Base-by-base conservation (phyloP, 805 yeast species). In the Yarrowia sp. region DNA sequence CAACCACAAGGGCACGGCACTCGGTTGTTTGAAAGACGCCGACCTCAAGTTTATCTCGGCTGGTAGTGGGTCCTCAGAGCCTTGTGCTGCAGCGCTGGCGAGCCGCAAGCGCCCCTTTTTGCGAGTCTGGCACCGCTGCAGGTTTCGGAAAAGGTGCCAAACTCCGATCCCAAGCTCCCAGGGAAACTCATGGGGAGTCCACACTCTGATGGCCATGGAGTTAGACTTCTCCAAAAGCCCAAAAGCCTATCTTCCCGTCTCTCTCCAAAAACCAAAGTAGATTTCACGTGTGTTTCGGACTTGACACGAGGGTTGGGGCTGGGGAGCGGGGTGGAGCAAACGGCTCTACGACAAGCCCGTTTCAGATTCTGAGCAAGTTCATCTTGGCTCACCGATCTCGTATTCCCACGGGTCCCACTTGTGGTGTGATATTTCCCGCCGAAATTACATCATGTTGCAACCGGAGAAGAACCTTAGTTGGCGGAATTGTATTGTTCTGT, bases 221-320 rank as follows among this genome's bases (percentile, higher is more conserved):
- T 53, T 53, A 40, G 40, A 8, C 12, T 40, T 53, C 7, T 3
- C 32, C 32, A 26, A 26, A 26, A 26, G 32, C 32, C 32, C 8
- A 19, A 53, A 52, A 53, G 59, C 59, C 59, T 53, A 53, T 53
- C 59, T 53, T 38, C 12, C 7, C 32, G 1, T 26, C 32, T 5
- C 32, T 26, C 32, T 26, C 32, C 32, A 26, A 26, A 26, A 26
- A 26, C 32, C 32, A 26, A 26, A 26, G 32, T 12, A 38, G 11
- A 53, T 53, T 53, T 53, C 59, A 53, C 59, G 59, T 53, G 58
- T 36, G 45, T 53, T 16, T 53, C 45, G 59, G 59, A 53, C 45
- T 16, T 52, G 16, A 11, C 43, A 26, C 32, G 32, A 26, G 32
- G 19, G 32, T 26, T 26, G 32, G 32, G 32, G 32, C 32, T 26